Evolutionary conservation across 2,329 filamentous ascomycete species (phyloP), one percentile per base, ranked within the genome.

Genomic region (Xylariaceae sp.): DNA sequence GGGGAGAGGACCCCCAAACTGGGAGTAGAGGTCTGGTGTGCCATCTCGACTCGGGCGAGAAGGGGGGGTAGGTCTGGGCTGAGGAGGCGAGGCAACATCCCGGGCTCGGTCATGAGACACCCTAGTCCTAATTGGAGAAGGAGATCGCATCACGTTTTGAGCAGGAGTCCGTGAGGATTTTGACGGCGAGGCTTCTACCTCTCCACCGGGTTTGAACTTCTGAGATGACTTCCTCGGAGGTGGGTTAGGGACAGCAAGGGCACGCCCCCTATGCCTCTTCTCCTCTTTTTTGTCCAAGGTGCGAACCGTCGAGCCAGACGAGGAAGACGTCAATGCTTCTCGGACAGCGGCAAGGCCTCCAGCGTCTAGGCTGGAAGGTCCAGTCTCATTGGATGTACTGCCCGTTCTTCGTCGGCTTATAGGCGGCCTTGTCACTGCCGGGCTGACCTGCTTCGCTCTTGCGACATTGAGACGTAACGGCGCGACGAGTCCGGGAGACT

Each of bases 241-340:
- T 9, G 77, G 77, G 36, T 70, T 83, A 9, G 72, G 73, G 9
- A 75, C 68, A 5, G 65, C 58, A 2, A 66, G 61, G n/a, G 65
- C 58, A 4, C 70, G 49, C 14, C 57, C 54, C 47, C 63, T 67
- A 31, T 58, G 58, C 36, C 60, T 63, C 47, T 62, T 68, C 38
- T 63, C 66, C 14, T 55, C 64, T 41, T 56, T 67, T 40, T 55
- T 65, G 10, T 66, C 66, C 16, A 64, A 68, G 12, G 63, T 70
- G 21, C 76, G 70, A 7, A 83, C 71, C 2, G 79, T 84, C 5
- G 80, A 84, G 39, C 72, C 75, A 5, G 80, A 84, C 0, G 82
- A 86, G 0, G 82, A 86, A 1, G 82, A 87, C 15, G 72, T 81
- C 5, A 77, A 63, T 1, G 80, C 80, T 51, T 88, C 83, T 35